phyloP scores from a whole-genome alignment of 176 grass and related monocot genomes.

The Bromus sterilis region DNA sequence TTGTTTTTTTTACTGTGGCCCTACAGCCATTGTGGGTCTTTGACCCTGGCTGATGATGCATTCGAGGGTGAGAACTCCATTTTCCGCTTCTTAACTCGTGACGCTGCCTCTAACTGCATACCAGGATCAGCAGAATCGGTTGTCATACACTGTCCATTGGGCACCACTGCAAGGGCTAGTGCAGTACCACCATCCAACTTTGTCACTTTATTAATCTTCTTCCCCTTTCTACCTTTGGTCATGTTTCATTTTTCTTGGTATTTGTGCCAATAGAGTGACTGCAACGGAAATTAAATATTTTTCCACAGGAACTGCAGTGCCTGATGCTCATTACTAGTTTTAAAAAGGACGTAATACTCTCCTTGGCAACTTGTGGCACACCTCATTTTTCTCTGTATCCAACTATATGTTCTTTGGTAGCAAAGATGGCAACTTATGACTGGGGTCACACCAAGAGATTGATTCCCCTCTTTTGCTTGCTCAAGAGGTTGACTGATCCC shows the following conservation, averaged over 20 bases:
- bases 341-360: background rate
- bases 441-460: background rate
- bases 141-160: background rate
- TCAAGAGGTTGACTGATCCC: background rate
- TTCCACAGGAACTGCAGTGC: background rate
- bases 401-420: background rate
- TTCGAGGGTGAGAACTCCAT: background rate
- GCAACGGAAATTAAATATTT: background rate
- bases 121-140: background rate
- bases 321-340: background rate
- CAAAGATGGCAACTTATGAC: background rate
- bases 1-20: background rate
- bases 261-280: background rate
- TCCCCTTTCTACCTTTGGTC: background rate
- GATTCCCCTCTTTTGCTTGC: background rate
- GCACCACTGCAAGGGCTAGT: background rate
- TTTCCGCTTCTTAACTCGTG: background rate
- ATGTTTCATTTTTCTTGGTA: background rate
- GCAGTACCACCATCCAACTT: background rate
- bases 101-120: background rate
- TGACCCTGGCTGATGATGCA: background rate
- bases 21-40: background rate
- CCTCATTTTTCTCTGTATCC: background rate
- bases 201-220: background rate
- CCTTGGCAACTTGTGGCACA: background rate